These are phyloP conservation scores for Triticum timopheevii DNA, from an alignment of 176 grass and related monocot genomes.

Conservation along the genomic window DNA sequence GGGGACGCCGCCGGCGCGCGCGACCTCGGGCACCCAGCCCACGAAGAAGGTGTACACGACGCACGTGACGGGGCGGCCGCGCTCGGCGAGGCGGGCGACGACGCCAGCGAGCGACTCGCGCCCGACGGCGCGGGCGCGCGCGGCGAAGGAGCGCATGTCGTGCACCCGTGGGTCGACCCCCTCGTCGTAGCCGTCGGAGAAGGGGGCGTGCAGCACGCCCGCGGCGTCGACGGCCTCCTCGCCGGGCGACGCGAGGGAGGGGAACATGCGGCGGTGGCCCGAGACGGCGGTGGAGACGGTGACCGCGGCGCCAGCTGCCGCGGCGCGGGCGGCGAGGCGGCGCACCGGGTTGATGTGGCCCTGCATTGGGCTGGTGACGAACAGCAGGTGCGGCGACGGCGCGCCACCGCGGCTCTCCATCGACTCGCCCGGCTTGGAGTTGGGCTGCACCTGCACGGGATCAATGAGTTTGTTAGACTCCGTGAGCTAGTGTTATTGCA, in stretches of 20 bases:
- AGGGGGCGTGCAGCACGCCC: slow-evolving; percentile 1
- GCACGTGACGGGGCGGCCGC: slow-evolving; percentile 5
- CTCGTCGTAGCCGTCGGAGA: slow-evolving; percentile 9
- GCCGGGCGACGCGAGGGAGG: neutral
- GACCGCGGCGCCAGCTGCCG: neutral
- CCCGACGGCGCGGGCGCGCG: neutral
- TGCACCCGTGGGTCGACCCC: neutral
- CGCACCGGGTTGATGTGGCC: slow-evolving; percentile 18
- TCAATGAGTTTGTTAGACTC: neutral
- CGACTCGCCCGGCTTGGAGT: neutral
- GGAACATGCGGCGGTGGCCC: slow-evolving; percentile 17
- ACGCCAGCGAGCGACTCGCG: neutral
- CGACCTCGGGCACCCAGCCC: neutral
- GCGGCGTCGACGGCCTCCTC: slow-evolving; percentile 9
- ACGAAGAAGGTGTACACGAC: slow-evolving; percentile 5
- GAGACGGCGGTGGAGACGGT: slow-evolving; percentile 2
- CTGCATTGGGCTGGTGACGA: slow-evolving; percentile 12
- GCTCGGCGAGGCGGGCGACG: neutral
- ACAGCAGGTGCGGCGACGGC: slow-evolving; percentile 7
- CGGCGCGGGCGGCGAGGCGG: slow-evolving; percentile 9
- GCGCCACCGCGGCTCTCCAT: neutral
- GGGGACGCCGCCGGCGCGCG: neutral
- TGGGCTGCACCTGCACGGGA: neutral
- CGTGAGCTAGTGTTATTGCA: neutral
- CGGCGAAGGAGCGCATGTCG: neutral